These are phyloP conservation scores for Chalciporus sphaerocephalus DNA, from an alignment of 768 basidiomycete genomes.

Conservation along the genomic window DNA sequence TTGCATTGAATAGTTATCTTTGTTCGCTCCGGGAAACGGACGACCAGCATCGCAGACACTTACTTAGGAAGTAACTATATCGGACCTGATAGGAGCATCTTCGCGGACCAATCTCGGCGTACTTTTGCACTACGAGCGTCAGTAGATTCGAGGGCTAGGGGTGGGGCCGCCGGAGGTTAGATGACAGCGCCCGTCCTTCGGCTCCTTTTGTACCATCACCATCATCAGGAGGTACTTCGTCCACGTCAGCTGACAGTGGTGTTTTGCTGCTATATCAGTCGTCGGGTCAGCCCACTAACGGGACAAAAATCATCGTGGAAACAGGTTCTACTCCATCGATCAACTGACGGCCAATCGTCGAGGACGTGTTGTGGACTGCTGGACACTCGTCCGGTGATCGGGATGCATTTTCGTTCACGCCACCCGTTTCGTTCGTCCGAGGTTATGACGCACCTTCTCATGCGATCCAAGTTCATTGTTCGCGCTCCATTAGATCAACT, in stretches of 20 bases:
- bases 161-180: no score
- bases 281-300: background rate
- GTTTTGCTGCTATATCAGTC: background rate
- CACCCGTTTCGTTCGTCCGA: background rate
- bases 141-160: background rate
- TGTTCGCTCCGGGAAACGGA: constrained; percentile 1
- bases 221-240: background rate
- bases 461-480: background rate
- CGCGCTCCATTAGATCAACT: background rate
- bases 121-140: background rate
- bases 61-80: background rate
- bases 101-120: constrained; percentile 2
- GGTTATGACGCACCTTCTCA: background rate
- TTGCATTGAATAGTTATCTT: constrained; percentile 6
- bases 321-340: background rate
- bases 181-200: background rate
- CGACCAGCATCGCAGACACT: background rate
- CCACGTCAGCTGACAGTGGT: background rate
- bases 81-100: constrained; percentile 1
- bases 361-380: background rate
- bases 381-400: background rate
- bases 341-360: background rate
- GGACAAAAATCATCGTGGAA: background rate
- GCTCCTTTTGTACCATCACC: background rate
- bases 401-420: background rate